Conservation (phyloP, 148 eudicot genomes). For the Dysphania ambrosioides region DNA sequence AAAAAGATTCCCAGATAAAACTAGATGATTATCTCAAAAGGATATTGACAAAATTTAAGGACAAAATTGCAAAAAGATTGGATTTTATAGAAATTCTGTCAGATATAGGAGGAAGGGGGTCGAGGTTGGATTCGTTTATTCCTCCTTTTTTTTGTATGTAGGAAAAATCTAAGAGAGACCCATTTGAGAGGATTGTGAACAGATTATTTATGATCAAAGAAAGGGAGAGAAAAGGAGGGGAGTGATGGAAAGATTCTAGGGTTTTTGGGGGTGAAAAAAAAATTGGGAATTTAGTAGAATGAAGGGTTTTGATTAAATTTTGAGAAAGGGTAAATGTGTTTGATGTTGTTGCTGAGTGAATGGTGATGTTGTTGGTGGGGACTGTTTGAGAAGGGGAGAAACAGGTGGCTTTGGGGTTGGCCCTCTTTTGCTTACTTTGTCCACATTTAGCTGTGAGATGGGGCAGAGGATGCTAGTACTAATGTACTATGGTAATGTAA, state of each 20-base stretch:
- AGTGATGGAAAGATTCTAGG: slow-evolving; percentile 31
- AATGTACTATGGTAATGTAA: too few relatives aligned
- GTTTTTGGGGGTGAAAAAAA: slow-evolving; percentile 9
- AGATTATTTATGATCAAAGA: slow-evolving; percentile 20
- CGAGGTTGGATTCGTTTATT: slow-evolving; percentile 23
- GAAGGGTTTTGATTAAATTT: background rate
- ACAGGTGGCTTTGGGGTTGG: too few relatives aligned
- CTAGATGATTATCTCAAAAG: slow-evolving; percentile 11
- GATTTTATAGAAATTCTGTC: background rate
- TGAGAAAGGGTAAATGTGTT: too few relatives aligned
- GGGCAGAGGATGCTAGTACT: too few relatives aligned
- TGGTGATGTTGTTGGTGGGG: too few relatives aligned
- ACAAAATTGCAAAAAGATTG: slow-evolving; percentile 11
- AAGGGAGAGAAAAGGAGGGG: slow-evolving; percentile 1
- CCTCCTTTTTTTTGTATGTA: background rate
- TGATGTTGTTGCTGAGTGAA: too few relatives aligned
- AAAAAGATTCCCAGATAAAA: too few relatives aligned
- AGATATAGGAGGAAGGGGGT: too few relatives aligned
- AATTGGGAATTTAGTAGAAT: background rate
- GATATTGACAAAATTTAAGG: too few relatives aligned
- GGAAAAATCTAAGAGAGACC: slow-evolving; percentile 7
- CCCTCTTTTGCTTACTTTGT: too few relatives aligned
- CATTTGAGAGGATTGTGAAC: slow-evolving; percentile 30
- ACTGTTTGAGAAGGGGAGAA: too few relatives aligned
- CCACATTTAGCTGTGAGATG: too few relatives aligned